These are phyloP conservation scores for Thielaviopsis populi DNA, from an alignment of 2,329 filamentous ascomycete genomes.

Conservation along the genomic window DNA sequence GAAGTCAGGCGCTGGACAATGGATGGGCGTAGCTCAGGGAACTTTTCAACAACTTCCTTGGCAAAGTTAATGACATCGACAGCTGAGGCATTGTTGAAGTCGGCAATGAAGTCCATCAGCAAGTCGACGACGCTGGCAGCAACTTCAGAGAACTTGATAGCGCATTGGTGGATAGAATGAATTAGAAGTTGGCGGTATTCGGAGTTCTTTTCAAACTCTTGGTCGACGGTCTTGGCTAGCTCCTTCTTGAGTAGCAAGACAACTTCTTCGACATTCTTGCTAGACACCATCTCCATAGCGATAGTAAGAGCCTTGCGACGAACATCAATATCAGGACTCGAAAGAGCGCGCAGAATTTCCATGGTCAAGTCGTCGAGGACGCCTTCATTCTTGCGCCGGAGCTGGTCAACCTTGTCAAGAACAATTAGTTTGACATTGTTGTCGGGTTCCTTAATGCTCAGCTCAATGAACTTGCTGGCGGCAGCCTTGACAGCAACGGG, in stretches of 20 bases:
- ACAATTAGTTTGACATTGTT: conserved; percentile 99
- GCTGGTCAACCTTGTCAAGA: conserved; percentile 77
- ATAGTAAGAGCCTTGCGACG: conserved; percentile 80
- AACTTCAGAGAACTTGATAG: conserved; percentile 97
- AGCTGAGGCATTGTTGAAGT: conserved; percentile 93
- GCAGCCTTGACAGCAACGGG: conserved; percentile 96
- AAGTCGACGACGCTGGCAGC: conserved; percentile 91
- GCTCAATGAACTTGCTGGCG: conserved; percentile 87
- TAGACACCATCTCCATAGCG: conserved; percentile 93
- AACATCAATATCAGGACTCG: conserved; percentile 91
- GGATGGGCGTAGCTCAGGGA: conserved; percentile 71
- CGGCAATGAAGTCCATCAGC: conserved; percentile 96
- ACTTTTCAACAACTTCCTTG: conserved; percentile 97
- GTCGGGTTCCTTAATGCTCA: conserved; percentile 93
- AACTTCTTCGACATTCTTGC: conserved; percentile 97
- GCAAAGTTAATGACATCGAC: conserved; percentile 98
- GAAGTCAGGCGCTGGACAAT: conserved; percentile 82
- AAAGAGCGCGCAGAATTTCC: conserved; percentile 90
- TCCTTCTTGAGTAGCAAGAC: conserved; percentile 95
- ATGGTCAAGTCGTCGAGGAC: conserved; percentile 88
- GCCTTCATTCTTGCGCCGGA: conserved; percentile 77
- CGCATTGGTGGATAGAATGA: conserved; percentile 93
- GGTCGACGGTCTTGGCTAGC: conserved; percentile 89
- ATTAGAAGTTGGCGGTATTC: conserved; percentile 93
- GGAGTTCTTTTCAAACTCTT: conserved; percentile 96